Percentiles rank a stretch among this genome's conserved stretches.
phyloP scores from a whole-genome alignment of 2,329 filamentous ascomycete species.

The Sporothrix protearum region DNA sequence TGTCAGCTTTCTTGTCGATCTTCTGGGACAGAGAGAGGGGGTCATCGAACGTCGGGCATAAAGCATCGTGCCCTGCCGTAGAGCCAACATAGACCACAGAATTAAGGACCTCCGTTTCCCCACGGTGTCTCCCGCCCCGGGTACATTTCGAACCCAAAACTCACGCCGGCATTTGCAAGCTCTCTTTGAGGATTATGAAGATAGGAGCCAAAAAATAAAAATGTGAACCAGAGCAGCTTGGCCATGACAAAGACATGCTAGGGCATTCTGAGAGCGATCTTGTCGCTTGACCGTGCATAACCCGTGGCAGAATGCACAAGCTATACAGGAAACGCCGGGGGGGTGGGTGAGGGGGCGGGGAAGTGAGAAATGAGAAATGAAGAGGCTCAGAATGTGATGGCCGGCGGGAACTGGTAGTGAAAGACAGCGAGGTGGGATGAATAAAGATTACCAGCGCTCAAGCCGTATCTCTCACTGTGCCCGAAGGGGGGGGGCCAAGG shows the following conservation, averaged over 20 bases:
- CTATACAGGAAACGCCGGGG: neutral
- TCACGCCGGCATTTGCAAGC: constrained; percentile 21
- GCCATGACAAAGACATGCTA: neutral
- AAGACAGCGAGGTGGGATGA: neutral
- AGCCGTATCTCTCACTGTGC: neutral
- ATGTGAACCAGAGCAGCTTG: neutral
- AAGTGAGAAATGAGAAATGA: too few species aligned
- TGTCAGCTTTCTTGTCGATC: neutral
- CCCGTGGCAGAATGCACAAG: neutral
- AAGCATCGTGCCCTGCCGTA: neutral
- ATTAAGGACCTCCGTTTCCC: constrained; percentile 24
- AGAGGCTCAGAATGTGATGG: neutral
- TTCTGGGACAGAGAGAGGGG: too few species aligned
- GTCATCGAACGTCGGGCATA: neutral
- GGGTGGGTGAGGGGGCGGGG: neutral
- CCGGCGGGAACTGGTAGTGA: neutral
- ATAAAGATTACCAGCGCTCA: neutral
- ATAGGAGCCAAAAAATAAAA: neutral
- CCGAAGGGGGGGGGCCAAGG: neutral
- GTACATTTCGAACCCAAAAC: constrained; percentile 15
- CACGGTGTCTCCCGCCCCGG: constrained; percentile 24
- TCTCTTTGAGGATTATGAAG: neutral
- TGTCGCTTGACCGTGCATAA: neutral
- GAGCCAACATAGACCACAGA: constrained; percentile 15
- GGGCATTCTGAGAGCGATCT: neutral